Base-by-base conservation (phyloP, 2,329 filamentous ascomycete genomes). In the Neonectria sp. region DNA sequence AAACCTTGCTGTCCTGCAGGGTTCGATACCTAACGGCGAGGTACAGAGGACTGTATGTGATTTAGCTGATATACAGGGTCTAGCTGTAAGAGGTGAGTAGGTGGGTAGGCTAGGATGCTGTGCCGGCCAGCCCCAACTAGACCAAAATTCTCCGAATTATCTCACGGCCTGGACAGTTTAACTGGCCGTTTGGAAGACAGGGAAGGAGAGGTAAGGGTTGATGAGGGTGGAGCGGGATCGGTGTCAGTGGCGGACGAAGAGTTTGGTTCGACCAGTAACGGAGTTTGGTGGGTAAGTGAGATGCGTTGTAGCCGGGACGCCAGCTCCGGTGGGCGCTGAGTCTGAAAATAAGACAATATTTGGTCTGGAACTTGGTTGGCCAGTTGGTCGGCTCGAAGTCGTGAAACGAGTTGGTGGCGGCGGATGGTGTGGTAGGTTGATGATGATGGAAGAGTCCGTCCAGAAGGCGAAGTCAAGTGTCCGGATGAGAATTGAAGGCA, bases 61-160 rank as follows among this genome's bases (percentile, higher is more conserved):
- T 40, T 24, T 8, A 21, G 29, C 45, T 17, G 37, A 64, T 37
- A 35, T 17, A 25, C 33, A 53, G 25, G 46, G 27, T 37, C 56
- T 55, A 59, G 29, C 49, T 55, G 51, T n/a, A 40, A 40, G 37
- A n/a, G 35, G 37, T 21, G 21, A 21, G 21, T 21, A 21, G 21
- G 15, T 31, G 8, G 15, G 8, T 17, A 15, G 24, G 11, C 4
- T 21, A 7, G 29, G 6, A 21, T 21, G 17, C 3, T 35, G 17
- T 35, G 49, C 17, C 9, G 29, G 11, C 21, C n/a, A 31, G n/a
- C 51, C 55, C 55, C 29, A 55, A 58, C 25, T 12, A 58, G n/a
- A 53, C 24, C 9, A 21, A 59, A 60, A 65, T 37, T 51, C 57
- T 46, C 57, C 58, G 58, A 57, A 37, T 52, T 17, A 25, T 62